Evolutionary conservation across 257 asterid genomes (phyloP).

Genomic region (Knoxia roxburghii): DNA sequence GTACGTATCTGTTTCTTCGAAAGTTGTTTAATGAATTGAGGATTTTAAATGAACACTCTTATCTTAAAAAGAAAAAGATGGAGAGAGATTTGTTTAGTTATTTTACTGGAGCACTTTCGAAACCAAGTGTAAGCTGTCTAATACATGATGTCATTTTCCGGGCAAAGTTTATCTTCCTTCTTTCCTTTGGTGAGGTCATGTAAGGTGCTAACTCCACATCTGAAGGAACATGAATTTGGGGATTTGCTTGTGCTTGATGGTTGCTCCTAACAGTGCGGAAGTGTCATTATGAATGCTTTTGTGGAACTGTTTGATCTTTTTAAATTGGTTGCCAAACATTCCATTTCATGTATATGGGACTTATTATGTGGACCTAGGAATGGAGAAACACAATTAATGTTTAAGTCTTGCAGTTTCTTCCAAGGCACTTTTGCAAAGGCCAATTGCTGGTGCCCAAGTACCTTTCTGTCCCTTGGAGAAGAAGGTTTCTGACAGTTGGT

Average conservation of each 20-base stretch:
- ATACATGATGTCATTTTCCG: background rate
- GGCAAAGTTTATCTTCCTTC: background rate
- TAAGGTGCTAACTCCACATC: background rate
- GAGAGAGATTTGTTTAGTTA: background rate
- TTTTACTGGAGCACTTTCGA: background rate
- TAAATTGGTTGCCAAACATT: background rate
- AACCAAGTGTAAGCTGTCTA: background rate
- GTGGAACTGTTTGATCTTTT: background rate
- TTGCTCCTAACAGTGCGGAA: background rate
- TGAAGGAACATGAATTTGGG: background rate
- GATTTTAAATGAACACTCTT: background rate
- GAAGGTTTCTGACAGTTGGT: constrained; percentile 88
- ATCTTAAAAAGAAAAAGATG: background rate
- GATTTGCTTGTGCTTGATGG: no score
- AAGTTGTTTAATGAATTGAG: background rate
- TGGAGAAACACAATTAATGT: constrained; percentile 5
- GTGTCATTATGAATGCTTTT: background rate
- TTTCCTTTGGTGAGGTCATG: background rate
- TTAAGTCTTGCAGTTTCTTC: constrained; percentile 59
- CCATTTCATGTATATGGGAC: background rate
- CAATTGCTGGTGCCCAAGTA: constrained; percentile 90
- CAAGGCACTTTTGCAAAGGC: constrained; percentile 63
- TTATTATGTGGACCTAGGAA: background rate
- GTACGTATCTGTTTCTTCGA: background rate
- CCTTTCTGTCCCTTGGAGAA: constrained; percentile 83